Evolutionary conservation across 805 yeast genomes (phyloP).

Genomic region (Wickerhamomyces queroliae): DNA sequence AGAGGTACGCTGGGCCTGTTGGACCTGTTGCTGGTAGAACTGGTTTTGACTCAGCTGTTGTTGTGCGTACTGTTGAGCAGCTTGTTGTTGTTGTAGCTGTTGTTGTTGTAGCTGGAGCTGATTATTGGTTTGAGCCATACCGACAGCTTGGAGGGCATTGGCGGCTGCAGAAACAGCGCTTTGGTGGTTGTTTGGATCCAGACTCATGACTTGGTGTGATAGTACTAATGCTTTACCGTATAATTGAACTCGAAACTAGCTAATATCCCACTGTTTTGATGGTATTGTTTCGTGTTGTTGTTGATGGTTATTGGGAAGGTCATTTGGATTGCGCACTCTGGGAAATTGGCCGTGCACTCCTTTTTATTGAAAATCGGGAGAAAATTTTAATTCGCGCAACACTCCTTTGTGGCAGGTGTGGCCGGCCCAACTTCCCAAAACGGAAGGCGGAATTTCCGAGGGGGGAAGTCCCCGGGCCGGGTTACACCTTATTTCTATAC

Average conservation of each 20-base stretch:
- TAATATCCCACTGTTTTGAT: slow-evolving; percentile 2
- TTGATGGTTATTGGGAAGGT: slow-evolving; percentile 3
- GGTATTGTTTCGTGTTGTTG: slow-evolving; percentile 4
- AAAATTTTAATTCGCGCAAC: slow-evolving; percentile 1
- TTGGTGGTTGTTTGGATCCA: slow-evolving; percentile 14
- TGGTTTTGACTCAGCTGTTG: slow-evolving; percentile 13
- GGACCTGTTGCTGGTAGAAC: slow-evolving; percentile 16
- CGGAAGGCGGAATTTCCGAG: no score
- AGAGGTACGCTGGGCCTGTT: slow-evolving; percentile 11
- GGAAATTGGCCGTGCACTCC: slow-evolving; percentile 3
- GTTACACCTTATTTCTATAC: no score
- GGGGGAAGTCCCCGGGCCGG: background rate
- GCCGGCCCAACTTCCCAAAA: no score
- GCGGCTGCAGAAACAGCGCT: slow-evolving; percentile 17
- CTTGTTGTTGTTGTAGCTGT: slow-evolving; percentile 11
- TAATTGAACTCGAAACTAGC: background rate
- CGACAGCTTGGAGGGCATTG: slow-evolving; percentile 19
- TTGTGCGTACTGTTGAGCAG: slow-evolving; percentile 11
- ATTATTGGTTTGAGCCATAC: slow-evolving; percentile 12
- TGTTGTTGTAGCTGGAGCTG: slow-evolving; percentile 17
- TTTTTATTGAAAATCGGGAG: background rate
- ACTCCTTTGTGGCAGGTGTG: background rate
- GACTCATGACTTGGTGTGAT: slow-evolving; percentile 4
- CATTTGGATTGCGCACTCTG: slow-evolving; percentile 4
- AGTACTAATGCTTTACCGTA: background rate